A percentile compares a stretch with the other conserved stretches of the same genome.
Evolutionary conservation across 768 basidiomycete species (phyloP).

Genomic region (Mycena polygramma): DNA sequence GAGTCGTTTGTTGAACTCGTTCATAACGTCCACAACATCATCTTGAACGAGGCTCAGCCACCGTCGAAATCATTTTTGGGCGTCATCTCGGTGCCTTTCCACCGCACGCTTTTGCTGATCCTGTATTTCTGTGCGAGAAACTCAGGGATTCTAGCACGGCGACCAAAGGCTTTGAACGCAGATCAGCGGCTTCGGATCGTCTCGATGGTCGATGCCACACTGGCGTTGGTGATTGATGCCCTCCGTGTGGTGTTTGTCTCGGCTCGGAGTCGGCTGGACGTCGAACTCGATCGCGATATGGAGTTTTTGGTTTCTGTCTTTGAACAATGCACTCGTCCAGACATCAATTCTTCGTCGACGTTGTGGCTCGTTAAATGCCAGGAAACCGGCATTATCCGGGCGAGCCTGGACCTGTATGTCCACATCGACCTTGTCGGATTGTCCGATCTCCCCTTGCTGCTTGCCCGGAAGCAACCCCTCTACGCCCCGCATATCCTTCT

Average conservation of each 20-base stretch:
- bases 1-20: slow-evolving; percentile 73
- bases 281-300: slow-evolving; percentile 85
- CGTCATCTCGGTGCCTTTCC: slow-evolving; percentile 75
- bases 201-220: slow-evolving; percentile 70
- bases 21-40: slow-evolving; percentile 70
- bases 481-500: slow-evolving; percentile 85
- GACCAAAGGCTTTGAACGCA: slow-evolving; percentile 66
- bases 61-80: slow-evolving; percentile 82
- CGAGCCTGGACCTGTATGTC: slow-evolving; percentile 80
- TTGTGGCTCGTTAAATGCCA: slow-evolving; percentile 87
- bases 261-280: slow-evolving; percentile 67
- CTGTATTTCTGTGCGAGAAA: slow-evolving; percentile 83
- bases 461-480: slow-evolving; percentile 72
- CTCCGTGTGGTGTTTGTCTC: slow-evolving; percentile 74
- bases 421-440: slow-evolving; percentile 78
- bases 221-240: slow-evolving; percentile 77
- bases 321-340: slow-evolving; percentile 79
- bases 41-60: slow-evolving; percentile 80
- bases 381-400: slow-evolving; percentile 82
- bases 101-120: slow-evolving; percentile 83
- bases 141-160: slow-evolving; percentile 62
- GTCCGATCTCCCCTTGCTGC: slow-evolving; percentile 73
- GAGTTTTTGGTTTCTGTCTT: slow-evolving; percentile 87
- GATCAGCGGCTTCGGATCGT: slow-evolving; percentile 73
- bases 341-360: slow-evolving; percentile 76